These are phyloP conservation scores for Acanthamoeba castellanii DNA, from an alignment of 208 protist genomes.

Conservation along the genomic window DNA sequence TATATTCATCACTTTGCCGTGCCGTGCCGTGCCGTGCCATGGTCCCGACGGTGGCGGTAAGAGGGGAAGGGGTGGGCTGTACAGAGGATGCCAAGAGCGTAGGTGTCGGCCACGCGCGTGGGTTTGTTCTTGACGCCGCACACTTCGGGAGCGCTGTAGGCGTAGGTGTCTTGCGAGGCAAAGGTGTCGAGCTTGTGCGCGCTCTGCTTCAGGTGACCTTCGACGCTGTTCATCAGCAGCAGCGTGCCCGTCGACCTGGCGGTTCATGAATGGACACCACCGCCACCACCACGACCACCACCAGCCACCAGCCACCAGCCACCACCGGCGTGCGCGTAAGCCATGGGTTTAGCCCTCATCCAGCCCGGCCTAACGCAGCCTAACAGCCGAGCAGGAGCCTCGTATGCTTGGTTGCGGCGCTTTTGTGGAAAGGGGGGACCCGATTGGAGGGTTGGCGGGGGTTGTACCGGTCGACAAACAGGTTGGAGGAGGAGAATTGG, in stretches of 20 bases:
- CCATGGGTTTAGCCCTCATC: too few relatives aligned
- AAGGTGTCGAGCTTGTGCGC: slow-evolving; percentile 3
- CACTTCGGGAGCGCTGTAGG: slow-evolving; percentile 10
- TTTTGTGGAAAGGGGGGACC: background rate
- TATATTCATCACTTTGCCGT: too few relatives aligned
- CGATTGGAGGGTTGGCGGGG: background rate
- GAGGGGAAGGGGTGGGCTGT: background rate
- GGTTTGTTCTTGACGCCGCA: slow-evolving; percentile 32
- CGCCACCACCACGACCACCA: too few relatives aligned
- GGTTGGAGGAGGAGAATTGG: slow-evolving; percentile 29
- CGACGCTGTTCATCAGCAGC: slow-evolving; percentile 14
- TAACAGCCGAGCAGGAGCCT: too few relatives aligned
- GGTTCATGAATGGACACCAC: too few relatives aligned
- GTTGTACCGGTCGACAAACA: background rate
- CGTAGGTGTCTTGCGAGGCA: background rate
- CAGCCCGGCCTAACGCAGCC: too few relatives aligned
- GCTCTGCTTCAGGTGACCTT: background rate
- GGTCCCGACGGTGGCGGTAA: too few relatives aligned
- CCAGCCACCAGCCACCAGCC: too few relatives aligned
- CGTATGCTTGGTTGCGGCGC: too few relatives aligned
- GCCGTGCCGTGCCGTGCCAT: too few relatives aligned
- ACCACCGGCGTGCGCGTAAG: too few relatives aligned
- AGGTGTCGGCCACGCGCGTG: slow-evolving; percentile 1
- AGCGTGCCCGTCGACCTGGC: background rate
- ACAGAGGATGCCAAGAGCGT: background rate